phyloP scores from a whole-genome alignment of 306 rosid species.

The Gastrolobium villosum region DNA sequence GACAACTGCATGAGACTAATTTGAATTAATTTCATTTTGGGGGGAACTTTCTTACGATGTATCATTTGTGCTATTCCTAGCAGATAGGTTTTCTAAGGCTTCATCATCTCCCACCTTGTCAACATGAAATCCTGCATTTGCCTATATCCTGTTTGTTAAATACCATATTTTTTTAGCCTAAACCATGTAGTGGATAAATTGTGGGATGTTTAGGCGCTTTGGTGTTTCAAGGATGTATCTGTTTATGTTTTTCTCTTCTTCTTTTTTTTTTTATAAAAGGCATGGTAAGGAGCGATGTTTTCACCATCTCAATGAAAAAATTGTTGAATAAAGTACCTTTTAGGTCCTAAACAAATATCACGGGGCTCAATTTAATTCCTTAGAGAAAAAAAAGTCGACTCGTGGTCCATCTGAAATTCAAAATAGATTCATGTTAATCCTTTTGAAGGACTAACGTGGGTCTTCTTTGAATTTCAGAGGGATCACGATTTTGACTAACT shows the following conservation, averaged over 20 bases:
- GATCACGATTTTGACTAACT: too few relatives aligned
- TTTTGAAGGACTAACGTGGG: too few relatives aligned
- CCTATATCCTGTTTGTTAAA: neutral
- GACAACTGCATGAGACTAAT: constrained; percentile 11
- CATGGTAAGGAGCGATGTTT: constrained; percentile 5
- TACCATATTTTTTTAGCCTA: constrained; percentile 14
- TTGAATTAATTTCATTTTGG: constrained; percentile 14
- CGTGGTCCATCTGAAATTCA: too few relatives aligned
- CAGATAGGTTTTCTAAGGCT: constrained; percentile 6
- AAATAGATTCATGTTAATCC: too few relatives aligned
- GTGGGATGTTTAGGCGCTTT: constrained; percentile 12
- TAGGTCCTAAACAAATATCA: too few relatives aligned
- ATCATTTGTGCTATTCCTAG: constrained; percentile 25
- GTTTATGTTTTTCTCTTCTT: neutral
- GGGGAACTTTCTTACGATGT: constrained; percentile 10
- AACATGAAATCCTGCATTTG: constrained; percentile 23
- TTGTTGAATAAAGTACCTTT: neutral
- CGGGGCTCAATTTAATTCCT: too few relatives aligned
- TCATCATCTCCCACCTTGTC: constrained; percentile 8
- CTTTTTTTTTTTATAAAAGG: neutral
- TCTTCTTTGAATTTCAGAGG: too few relatives aligned
- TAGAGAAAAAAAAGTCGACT: too few relatives aligned
- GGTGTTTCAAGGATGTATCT: constrained; percentile 30
- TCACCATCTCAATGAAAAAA: neutral
- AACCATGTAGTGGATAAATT: constrained; percentile 27